Percentiles rank a stretch among this genome's conserved stretches.
Conservation (phyloP, 2,329 filamentous ascomycete species). For the Aspergillus niger region DNA sequence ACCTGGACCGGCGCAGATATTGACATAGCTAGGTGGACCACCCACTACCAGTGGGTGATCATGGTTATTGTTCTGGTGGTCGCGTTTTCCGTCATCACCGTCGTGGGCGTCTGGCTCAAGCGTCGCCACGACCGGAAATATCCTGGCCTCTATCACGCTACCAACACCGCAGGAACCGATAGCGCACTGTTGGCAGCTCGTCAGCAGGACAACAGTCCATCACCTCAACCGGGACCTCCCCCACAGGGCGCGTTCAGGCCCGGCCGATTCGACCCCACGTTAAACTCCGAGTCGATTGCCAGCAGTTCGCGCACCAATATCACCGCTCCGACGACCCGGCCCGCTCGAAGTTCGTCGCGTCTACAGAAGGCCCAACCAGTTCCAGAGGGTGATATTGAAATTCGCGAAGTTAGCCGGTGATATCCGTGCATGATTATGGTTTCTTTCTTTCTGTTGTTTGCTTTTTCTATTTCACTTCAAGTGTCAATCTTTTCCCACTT, state of each 20-base stretch:
- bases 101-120: constrained; percentile 70
- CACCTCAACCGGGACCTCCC: constrained; percentile 12
- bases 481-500: background rate
- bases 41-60: constrained; percentile 78
- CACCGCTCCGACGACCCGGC: constrained; percentile 16
- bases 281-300: constrained; percentile 26
- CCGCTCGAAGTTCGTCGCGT: constrained; percentile 21
- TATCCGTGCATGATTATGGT: background rate
- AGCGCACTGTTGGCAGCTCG: constrained; percentile 25
- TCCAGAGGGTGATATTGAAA: constrained; percentile 25
- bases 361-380: constrained; percentile 25
- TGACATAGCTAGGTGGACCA: constrained; percentile 35
- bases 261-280: constrained; percentile 15
- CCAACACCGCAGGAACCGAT: constrained; percentile 23
- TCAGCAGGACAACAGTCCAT: constrained; percentile 20
- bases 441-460: constrained; percentile 1
- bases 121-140: constrained; percentile 69
- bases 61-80: constrained; percentile 76
- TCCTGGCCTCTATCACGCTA: constrained; percentile 36
- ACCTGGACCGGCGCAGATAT: background rate
- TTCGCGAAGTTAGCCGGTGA: constrained; percentile 28
- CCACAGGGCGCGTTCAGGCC: constrained; percentile 17
- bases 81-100: constrained; percentile 67
- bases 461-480: background rate
- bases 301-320: constrained; percentile 35